Evolutionary conservation across 1,284 basidiomycete species (phyloP).

Genomic region (Pseudozyma tsukubaensis): DNA sequence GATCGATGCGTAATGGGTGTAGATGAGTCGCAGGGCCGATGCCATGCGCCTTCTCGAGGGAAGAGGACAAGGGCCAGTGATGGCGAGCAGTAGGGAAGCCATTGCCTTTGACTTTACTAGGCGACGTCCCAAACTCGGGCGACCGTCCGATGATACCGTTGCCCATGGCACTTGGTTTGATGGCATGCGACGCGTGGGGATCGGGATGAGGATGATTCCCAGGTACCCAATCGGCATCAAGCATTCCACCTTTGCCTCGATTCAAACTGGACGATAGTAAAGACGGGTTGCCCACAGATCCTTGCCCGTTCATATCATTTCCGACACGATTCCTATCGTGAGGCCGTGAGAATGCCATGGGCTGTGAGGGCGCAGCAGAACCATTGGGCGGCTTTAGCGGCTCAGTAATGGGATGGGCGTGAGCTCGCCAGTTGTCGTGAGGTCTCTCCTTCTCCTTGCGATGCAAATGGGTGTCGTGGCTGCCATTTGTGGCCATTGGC

Average conservation of each 20-base stretch:
- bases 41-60: constrained; percentile 20
- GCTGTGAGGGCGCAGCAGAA: constrained; percentile 13
- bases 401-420: constrained; percentile 30
- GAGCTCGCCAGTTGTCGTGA: constrained; percentile 37
- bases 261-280: constrained; percentile 41
- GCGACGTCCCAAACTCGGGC: constrained; percentile 42
- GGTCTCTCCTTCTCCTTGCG: constrained; percentile 26
- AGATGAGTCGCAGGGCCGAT: constrained; percentile 31
- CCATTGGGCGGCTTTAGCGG: constrained; percentile 3
- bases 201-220: constrained; percentile 37
- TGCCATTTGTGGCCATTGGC: constrained; percentile 6
- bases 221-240: constrained; percentile 23
- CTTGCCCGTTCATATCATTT: background rate
- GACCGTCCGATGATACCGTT: constrained; percentile 43
- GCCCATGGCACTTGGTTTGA: constrained; percentile 47
- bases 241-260: constrained; percentile 11
- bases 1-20: constrained; percentile 38
- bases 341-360: constrained; percentile 18
- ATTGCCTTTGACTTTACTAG: constrained; percentile 16
- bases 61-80: constrained; percentile 44
- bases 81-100: constrained; percentile 13
- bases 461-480: constrained; percentile 11
- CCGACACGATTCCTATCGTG: background rate
- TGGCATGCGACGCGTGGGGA: constrained; percentile 22
- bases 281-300: constrained; percentile 6